Evolutionary conservation across 2,329 filamentous ascomycete species (phyloP).

Genomic region (Furcasterigmium sp.): DNA sequence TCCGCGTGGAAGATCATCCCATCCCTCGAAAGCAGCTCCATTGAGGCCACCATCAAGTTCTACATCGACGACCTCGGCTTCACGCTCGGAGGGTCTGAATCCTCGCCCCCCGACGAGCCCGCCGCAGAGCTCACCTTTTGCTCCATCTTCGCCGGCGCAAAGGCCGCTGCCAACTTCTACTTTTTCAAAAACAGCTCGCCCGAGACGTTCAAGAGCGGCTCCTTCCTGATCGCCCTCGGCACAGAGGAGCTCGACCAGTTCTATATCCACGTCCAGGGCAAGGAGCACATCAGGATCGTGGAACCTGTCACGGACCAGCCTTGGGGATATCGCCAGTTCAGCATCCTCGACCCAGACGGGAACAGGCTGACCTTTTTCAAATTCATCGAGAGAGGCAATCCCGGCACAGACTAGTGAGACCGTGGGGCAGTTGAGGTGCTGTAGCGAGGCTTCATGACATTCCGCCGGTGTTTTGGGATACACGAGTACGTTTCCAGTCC

Average conservation of each 20-base stretch:
- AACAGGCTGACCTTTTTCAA: slow-evolving; percentile 6
- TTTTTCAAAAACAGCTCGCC: slow-evolving; percentile 1
- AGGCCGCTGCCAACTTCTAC: slow-evolving; percentile 7
- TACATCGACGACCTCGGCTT: slow-evolving; percentile 4
- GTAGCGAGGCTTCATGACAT: no score
- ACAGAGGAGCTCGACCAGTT: slow-evolving; percentile 2
- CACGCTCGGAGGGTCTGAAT: background rate
- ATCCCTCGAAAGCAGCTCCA: slow-evolving; percentile 2
- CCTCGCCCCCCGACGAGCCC: background rate
- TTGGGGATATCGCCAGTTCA: slow-evolving; percentile 5
- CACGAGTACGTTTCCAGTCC: no score
- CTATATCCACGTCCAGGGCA: background rate
- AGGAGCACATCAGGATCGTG: background rate
- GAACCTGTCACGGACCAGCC: slow-evolving; percentile 3
- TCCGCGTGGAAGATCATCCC: slow-evolving; percentile 10
- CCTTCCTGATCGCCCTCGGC: slow-evolving; percentile 2
- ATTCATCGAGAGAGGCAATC: slow-evolving; percentile 6
- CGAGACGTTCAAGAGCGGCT: background rate
- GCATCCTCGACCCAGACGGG: slow-evolving; percentile 2
- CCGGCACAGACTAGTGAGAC: slow-evolving; percentile 3
- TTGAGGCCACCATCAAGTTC: slow-evolving; percentile 1
- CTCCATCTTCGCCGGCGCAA: slow-evolving; percentile 2
- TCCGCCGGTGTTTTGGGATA: no score
- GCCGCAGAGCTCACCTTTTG: slow-evolving; percentile 3
- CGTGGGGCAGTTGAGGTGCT: no score